phyloP scores from a whole-genome alignment of 2,329 filamentous ascomycete genomes.

The Exutisphaerella laricina region DNA sequence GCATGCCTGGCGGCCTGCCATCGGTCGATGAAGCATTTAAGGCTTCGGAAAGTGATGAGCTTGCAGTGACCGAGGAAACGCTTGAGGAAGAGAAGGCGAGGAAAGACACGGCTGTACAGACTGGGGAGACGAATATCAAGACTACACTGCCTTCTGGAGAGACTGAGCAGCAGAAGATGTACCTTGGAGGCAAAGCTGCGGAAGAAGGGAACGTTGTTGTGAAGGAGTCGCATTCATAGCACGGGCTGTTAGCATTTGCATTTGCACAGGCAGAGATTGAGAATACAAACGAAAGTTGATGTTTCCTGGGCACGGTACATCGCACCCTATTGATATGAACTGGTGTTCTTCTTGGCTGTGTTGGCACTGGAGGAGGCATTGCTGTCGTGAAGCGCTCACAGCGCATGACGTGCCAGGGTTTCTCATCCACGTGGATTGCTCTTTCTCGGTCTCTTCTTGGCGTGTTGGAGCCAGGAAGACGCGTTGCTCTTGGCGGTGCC shows the following conservation, averaged over 20 bases:
- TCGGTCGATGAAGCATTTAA: slow-evolving; percentile 5
- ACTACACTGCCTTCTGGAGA: slow-evolving; percentile 23
- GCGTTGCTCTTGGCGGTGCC: too few relatives aligned
- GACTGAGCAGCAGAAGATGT: slow-evolving; percentile 27
- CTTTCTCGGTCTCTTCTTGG: too few relatives aligned
- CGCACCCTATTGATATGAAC: too few relatives aligned
- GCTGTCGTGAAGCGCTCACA: too few relatives aligned
- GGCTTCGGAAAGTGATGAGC: slow-evolving; percentile 7
- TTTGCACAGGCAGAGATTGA: neutral
- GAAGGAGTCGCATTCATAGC: slow-evolving; percentile 1
- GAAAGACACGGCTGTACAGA: slow-evolving; percentile 15
- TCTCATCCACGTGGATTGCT: too few relatives aligned
- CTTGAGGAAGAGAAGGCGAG: slow-evolving; percentile 2
- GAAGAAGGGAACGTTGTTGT: slow-evolving; percentile 33
- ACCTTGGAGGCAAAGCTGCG: slow-evolving; percentile 27
- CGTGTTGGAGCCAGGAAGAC: too few relatives aligned
- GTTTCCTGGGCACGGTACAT: too few relatives aligned
- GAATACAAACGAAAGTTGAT: neutral
- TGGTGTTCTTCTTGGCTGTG: too few relatives aligned
- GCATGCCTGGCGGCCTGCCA: slow-evolving; percentile 28
- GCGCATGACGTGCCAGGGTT: too few relatives aligned
- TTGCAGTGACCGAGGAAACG: slow-evolving; percentile 6
- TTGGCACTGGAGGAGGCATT: too few relatives aligned
- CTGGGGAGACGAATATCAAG: slow-evolving; percentile 12
- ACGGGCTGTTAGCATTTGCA: too few relatives aligned